Base-by-base conservation (phyloP, 805 yeast genomes). In the Metschnikowia orientalis region DNA sequence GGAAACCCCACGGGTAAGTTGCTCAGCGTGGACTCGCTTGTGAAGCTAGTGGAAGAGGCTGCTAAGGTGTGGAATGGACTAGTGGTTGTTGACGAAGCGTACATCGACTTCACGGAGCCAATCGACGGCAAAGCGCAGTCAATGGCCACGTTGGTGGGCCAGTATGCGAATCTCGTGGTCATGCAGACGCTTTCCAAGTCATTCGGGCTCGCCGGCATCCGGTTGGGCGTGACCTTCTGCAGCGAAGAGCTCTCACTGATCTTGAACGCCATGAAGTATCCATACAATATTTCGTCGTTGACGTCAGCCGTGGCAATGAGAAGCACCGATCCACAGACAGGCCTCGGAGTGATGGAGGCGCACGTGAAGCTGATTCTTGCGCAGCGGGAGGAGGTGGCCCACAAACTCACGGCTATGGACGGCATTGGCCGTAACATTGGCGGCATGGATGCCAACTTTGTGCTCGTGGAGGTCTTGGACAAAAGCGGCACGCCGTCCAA, bases 181-280 rank as follows among this genome's bases (percentile, higher is more conserved):
- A 64, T 89, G 56, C 98, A 92, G 59, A 92, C 98, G 0, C 60
- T 92, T 23, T 88, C 97, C 12, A 92, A 92, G 54, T 81, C 97
- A 0, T 92, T 92, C 61, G 98, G 98, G 12, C 73, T 92, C 34
- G 98, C 98, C 3, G 97, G 97, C 27, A 81, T 89, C 30, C 74
- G 98, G 48, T 59, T 90, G 26, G 98, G 98, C 16, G 66, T 88
- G 40, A 79, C 95, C 1, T 90, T 56, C 51, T 71, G 89, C 3
- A 63, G 72, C 11, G 61, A 67, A 9, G 74, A 72, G 40, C 63
- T 92, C 28, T 73, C 95, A 0, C 48, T 57, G 4, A 73, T 84
- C 30, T 62, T 92, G 48, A 92, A 92, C 56, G 76, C 94, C 15
- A 81, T 90, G 82, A 92, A 92, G 56, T 95, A 95, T 22, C 98